Percentiles rank a stretch among this genome's conserved stretches.
Evolutionary conservation across 2,329 filamentous ascomycete species (phyloP).

Genomic region (Cladosporium phlei): DNA sequence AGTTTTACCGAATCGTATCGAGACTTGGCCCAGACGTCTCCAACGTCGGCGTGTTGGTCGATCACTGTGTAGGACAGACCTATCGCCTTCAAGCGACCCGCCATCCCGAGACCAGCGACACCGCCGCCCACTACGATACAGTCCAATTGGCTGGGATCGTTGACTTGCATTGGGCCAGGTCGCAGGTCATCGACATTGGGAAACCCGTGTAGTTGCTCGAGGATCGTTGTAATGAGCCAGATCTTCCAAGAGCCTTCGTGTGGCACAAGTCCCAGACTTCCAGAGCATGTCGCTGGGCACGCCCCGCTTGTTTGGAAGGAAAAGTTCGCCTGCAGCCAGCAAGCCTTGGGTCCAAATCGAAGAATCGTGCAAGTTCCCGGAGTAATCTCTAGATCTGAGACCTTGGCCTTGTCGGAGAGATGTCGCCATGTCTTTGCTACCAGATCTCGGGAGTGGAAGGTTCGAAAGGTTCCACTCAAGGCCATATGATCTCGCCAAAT

Average conservation of each 20-base stretch:
- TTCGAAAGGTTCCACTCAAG: conserved; percentile 53
- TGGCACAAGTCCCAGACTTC: conserved; percentile 30
- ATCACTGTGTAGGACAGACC: conserved; percentile 39
- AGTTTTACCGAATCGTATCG: conserved; percentile 42
- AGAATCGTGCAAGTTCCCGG: conserved; percentile 20
- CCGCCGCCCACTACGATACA: conserved; percentile 38
- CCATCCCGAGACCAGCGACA: conserved; percentile 39
- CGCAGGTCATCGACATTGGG: conserved; percentile 47
- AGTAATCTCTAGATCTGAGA: conserved; percentile 20
- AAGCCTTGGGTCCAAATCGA: conserved; percentile 14
- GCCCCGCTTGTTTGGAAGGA: conserved; percentile 24
- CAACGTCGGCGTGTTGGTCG: conserved; percentile 38
- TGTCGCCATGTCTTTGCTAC: conserved; percentile 38
- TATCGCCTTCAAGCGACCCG: conserved; percentile 41
- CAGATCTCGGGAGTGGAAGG: conserved; percentile 42
- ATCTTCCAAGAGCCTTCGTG: conserved; percentile 33
- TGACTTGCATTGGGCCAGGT: conserved; percentile 9
- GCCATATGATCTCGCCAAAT: conserved; percentile 56
- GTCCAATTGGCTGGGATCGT: conserved; percentile 18
- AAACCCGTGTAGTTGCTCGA: conserved; percentile 42
- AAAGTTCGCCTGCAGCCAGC: conserved; percentile 27
- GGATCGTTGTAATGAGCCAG: conserved; percentile 31
- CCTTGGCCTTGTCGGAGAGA: conserved; percentile 21
- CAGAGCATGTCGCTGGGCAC: conserved; percentile 26
- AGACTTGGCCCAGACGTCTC: conserved; percentile 40